Conservation (phyloP, 1,284 basidiomycete species). For the Xerocomus amazonicus region DNA sequence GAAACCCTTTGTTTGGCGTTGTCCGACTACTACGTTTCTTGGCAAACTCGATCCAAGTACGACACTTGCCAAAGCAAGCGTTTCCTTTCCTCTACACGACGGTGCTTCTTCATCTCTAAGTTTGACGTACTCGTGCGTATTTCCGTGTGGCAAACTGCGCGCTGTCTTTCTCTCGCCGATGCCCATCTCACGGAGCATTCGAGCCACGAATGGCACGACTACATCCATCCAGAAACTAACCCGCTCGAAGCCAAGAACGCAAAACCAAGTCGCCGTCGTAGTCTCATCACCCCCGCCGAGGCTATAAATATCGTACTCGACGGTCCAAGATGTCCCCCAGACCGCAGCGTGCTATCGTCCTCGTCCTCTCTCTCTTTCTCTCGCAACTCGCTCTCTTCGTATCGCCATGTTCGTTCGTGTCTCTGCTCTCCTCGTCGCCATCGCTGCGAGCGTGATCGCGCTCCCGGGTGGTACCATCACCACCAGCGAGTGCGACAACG, state of each 20-base stretch:
- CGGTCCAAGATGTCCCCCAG: neutral
- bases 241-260: constrained; percentile 13
- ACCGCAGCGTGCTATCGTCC: neutral
- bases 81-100: too few species aligned
- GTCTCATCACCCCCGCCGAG: constrained; percentile 7
- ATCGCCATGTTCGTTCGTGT: constrained; percentile 15
- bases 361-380: neutral
- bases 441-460: constrained; percentile 15
- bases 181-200: too few species aligned
- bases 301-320: too few species aligned
- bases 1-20: too few species aligned
- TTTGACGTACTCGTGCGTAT: too few species aligned
- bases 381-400: neutral
- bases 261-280: constrained; percentile 17
- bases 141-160: too few species aligned
- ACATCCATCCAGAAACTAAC: constrained; percentile 11
- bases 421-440: constrained; percentile 12
- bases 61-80: too few species aligned
- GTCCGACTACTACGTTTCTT: too few species aligned
- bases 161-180: too few species aligned
- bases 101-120: too few species aligned
- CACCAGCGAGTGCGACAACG: constrained; percentile 13
- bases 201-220: constrained; percentile 11
- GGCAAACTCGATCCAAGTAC: too few species aligned
- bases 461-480: neutral